Percentiles rank a stretch among this genome's conserved stretches.
Evolutionary conservation across 2,329 filamentous ascomycete species (phyloP).

Genomic region (Metarhizium rileyi): DNA sequence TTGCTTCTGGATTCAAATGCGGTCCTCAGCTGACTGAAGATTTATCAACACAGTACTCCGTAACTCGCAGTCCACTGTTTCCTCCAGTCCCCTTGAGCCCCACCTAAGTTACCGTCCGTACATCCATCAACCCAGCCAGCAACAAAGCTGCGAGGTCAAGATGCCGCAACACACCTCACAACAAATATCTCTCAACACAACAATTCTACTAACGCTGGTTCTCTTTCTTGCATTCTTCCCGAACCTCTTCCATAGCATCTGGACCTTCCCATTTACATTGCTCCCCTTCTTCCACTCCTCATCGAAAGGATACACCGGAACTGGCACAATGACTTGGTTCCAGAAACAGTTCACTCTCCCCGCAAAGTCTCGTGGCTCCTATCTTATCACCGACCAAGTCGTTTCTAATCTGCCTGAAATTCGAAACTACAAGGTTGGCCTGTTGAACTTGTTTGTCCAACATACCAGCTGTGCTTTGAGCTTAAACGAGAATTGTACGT

Average conservation of each 20-base stretch:
- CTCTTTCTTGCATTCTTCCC: conserved; percentile 45
- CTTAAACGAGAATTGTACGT: conserved; percentile 77
- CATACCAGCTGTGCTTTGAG: conserved; percentile 88
- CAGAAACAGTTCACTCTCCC: conserved; percentile 82
- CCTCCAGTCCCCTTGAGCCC: too few species aligned
- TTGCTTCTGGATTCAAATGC: neutral
- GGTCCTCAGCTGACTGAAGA: neutral
- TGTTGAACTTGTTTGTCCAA: conserved; percentile 86
- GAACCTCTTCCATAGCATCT: conserved; percentile 40
- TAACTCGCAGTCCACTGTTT: neutral
- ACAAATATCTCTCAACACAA: conserved; percentile 27
- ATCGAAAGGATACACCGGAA: conserved; percentile 20
- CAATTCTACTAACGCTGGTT: conserved; percentile 35
- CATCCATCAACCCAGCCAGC: conserved; percentile 5
- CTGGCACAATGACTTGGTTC: conserved; percentile 57
- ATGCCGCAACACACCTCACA: conserved; percentile 9
- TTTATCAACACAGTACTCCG: neutral
- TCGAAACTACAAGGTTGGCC: conserved; percentile 69
- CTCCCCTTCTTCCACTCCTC: conserved; percentile 23
- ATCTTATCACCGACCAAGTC: conserved; percentile 78
- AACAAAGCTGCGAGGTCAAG: neutral
- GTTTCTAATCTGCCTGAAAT: conserved; percentile 67
- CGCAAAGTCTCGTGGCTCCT: conserved; percentile 67
- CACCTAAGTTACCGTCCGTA: neutral
- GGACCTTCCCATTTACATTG: conserved; percentile 36